A percentile compares a stretch with the other conserved stretches of the same genome.
Conservation (phyloP, 2,329 filamentous ascomycete genomes). For the Hypoxylon sp. region DNA sequence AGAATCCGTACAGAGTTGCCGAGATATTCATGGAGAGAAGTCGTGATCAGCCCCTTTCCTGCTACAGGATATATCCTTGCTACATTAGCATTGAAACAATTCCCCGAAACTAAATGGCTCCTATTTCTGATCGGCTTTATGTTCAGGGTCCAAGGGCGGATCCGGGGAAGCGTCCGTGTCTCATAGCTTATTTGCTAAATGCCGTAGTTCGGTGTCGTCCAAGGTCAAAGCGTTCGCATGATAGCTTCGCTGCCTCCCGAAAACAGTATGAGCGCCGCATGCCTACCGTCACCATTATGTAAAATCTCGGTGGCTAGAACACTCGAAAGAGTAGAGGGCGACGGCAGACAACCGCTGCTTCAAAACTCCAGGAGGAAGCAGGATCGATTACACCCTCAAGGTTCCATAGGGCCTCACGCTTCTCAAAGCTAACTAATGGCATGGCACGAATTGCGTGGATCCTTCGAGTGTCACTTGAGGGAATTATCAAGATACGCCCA, state of each 20-base stretch:
- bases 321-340: neutral
- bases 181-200: conserved; percentile 21
- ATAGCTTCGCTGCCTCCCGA: conserved; percentile 7
- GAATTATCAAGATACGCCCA: neutral
- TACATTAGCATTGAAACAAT: neutral
- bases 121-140: neutral
- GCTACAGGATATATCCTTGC: neutral
- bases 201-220: neutral
- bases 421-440: conserved; percentile 5
- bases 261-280: conserved; percentile 9
- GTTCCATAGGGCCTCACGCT: conserved; percentile 15
- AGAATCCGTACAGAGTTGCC: neutral
- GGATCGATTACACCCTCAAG: neutral
- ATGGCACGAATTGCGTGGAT: neutral
- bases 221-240: conserved; percentile 29
- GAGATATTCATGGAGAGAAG: neutral
- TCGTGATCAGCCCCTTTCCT: neutral
- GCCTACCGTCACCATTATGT: conserved; percentile 6
- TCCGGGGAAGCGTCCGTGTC: conserved; percentile 16
- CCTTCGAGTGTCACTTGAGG: neutral
- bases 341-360: neutral
- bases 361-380: neutral
- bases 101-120: neutral
- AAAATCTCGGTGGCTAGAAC: neutral
- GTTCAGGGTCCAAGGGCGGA: conserved; percentile 10